Percentiles rank a stretch among this genome's conserved stretches.
These are phyloP conservation scores for Rhizopus sp. DNA, from an alignment of 371 early-diverging fungal genomes.

Conservation along the genomic window DNA sequence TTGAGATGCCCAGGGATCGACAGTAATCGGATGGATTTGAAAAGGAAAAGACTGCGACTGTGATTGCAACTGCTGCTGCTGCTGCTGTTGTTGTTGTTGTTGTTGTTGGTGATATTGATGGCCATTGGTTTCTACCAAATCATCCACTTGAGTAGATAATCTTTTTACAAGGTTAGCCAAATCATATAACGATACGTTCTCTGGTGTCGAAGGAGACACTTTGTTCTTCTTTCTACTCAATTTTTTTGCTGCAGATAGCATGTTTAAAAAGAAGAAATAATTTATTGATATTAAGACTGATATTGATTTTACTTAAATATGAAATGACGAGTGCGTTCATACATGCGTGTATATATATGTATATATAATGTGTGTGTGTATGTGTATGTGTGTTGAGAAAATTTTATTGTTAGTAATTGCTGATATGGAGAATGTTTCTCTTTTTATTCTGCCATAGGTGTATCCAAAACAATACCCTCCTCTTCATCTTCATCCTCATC, in stretches of 20 bases:
- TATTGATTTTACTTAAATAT: not conserved
- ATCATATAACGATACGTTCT: conserved; percentile 22
- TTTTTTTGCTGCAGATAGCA: not conserved
- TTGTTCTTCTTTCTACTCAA: conserved; percentile 17
- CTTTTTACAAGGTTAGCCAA: conserved; percentile 24
- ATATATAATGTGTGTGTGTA: too few relatives aligned
- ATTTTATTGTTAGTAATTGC: too few relatives aligned
- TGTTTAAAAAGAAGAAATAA: not conserved
- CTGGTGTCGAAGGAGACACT: conserved; percentile 8
- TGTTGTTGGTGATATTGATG: conserved; percentile 4
- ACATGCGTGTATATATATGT: too few relatives aligned
- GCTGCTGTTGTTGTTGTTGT: conserved; percentile 7
- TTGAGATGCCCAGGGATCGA: conserved; percentile 37
- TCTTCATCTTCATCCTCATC: conserved; percentile 28
- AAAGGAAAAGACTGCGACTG: conserved; percentile 1
- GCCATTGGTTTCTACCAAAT: conserved; percentile 15
- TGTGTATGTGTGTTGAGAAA: not conserved
- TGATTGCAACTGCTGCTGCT: conserved; percentile 2
- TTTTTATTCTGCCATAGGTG: conserved; percentile 20
- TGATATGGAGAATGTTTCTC: not conserved
- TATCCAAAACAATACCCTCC: conserved; percentile 27
- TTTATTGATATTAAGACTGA: conserved; percentile 8
- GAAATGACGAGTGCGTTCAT: too few relatives aligned
- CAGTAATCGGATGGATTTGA: conserved; percentile 5
- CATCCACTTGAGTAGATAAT: conserved; percentile 29